Base-by-base conservation (phyloP, 2,329 filamentous ascomycete species). In the Cryphonectria naterciae region DNA sequence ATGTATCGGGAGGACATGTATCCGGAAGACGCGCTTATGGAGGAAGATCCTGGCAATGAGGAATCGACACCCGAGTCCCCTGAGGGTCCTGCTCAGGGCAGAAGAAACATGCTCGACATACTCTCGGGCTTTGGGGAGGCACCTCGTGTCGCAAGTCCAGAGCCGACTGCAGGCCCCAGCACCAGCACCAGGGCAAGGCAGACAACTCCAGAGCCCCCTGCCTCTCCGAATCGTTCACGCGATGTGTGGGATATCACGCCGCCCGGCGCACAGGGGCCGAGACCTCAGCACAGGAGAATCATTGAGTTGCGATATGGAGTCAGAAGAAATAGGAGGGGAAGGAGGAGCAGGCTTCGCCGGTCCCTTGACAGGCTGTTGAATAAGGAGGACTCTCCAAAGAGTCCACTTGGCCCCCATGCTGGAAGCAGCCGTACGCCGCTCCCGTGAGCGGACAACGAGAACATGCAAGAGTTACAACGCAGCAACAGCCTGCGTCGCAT, bases 81-180 rank as follows among this genome's bases (percentile, higher is more conserved):
- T 76, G 2, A 77, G 76, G 1, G 69, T 73, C 0, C 68, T 76
- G 54, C 13, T 17, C 25, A 19, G 28, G 25, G 54, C 7, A 2
- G 76, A 76, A 8, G 75, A 75, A 0, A 74, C 75, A 1, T 77
- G 73, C 0, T 64, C 69, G 22, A 78, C 78, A 4, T 77, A 76
- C 1, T 75, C 73, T 56, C 73, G 75, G 68, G 58, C 56, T n/a
- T 46, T 13, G 35, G 15, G 19, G 35, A 10, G 10, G 37, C 17
- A n/a, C 17, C 46, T 37, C 63, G 43, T 13, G 46, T 35, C 52
- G 5, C 35, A 35, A 35, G 19, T 22, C n/a, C 49, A 22, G 35
- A 19, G 37, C 52, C 32, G 25, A 41, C 22, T 43, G 15, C 37
- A n/a, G 13, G 10, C n/a, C 1, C 52, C 19, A 61, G 52, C 25